Evolutionary conservation across 2,329 filamentous ascomycete genomes (phyloP).

Genomic region (Colletotrichum melonis): DNA sequence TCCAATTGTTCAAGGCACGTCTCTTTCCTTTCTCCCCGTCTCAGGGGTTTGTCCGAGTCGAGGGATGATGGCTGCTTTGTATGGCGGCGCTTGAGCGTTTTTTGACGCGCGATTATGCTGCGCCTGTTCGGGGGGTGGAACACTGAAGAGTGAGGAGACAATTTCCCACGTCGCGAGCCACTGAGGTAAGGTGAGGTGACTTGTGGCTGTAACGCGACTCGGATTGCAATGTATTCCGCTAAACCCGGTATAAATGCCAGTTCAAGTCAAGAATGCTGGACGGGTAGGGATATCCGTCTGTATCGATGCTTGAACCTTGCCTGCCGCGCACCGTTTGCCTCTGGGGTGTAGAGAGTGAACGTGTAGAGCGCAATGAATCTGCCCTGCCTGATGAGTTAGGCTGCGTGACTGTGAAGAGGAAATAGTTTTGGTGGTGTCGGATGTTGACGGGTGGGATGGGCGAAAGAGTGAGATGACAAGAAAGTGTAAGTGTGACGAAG

Average conservation of each 20-base stretch:
- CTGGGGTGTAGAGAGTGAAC: background rate
- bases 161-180: constrained; percentile 12
- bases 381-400: constrained; percentile 32
- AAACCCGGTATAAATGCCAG: background rate
- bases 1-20: constrained; percentile 4
- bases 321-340: background rate
- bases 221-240: background rate
- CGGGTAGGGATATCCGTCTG: no score
- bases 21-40: constrained; percentile 12
- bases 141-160: constrained; percentile 22
- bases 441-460: constrained; percentile 30
- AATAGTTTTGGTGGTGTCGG: constrained; percentile 32
- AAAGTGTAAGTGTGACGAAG: constrained; percentile 18
- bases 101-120: constrained; percentile 60
- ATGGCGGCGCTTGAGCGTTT: constrained; percentile 50
- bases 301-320: background rate
- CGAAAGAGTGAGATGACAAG: constrained; percentile 34
- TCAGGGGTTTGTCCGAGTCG: constrained; percentile 28
- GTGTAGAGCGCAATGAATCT: background rate
- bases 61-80: constrained; percentile 34
- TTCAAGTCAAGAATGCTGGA: background rate
- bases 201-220: constrained; percentile 17
- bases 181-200: background rate
- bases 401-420: constrained; percentile 1
- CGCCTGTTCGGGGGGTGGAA: constrained; percentile 49